Conservation (phyloP, 257 asterid species). For the Solanum sparsipilum region DNA sequence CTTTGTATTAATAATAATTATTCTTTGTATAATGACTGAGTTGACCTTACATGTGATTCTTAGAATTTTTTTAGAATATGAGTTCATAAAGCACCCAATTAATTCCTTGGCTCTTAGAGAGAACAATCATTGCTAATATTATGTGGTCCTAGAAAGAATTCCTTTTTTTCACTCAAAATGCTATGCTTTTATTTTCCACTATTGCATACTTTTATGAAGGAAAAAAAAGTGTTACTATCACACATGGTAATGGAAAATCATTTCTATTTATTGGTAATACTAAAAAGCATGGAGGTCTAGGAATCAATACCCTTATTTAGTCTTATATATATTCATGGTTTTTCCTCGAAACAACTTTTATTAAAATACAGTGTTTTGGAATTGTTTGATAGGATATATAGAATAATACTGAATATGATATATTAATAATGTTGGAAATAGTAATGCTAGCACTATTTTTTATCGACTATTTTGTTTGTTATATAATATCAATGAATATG, state of each 20-base stretch:
- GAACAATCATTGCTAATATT: neutral
- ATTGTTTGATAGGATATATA: neutral
- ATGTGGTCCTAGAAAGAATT: neutral
- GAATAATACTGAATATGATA: neutral
- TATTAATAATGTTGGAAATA: neutral
- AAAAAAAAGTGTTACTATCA: neutral
- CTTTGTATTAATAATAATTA: neutral
- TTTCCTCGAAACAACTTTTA: neutral
- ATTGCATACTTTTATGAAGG: neutral
- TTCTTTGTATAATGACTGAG: neutral
- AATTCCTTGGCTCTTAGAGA: neutral
- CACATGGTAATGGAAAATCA: neutral
- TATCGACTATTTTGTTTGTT: neutral
- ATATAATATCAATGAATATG: neutral
- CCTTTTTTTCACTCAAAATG: neutral
- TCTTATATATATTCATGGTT: neutral
- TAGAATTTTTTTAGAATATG: neutral
- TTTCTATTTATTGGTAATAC: neutral
- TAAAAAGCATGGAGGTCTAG: neutral
- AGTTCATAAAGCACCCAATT: neutral
- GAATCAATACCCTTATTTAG: neutral
- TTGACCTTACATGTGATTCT: neutral
- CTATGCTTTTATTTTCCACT: neutral
- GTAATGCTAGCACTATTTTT: neutral
- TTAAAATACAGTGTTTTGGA: neutral